Evolutionary conservation across 176 grass and related monocot species (phyloP).

Genomic region (Juncus inflexus): DNA sequence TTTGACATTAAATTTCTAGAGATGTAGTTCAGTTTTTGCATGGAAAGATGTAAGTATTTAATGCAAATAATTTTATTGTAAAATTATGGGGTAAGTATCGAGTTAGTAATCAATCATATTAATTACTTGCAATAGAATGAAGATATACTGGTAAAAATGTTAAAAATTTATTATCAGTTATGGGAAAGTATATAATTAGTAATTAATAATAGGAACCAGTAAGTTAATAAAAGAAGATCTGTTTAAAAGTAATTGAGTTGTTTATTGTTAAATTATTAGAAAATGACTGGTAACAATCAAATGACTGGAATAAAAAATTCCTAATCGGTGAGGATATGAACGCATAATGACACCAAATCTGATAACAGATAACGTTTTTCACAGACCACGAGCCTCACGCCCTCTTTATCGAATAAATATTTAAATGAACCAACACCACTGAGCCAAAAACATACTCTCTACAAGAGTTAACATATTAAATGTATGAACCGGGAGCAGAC

Average conservation of each 20-base stretch:
- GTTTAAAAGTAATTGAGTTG: neutral
- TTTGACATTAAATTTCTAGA: too few species aligned
- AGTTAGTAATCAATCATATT: too few species aligned
- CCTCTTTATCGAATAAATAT: neutral
- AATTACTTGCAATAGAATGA: neutral
- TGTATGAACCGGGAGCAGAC: neutral
- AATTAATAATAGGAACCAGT: neutral
- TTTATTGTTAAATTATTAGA: neutral
- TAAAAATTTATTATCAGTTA: neutral
- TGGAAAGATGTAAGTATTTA: too few species aligned
- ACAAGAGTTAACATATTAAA: neutral
- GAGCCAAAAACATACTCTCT: neutral
- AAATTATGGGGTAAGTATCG: too few species aligned
- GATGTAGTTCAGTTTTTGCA: too few species aligned
- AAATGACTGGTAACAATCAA: neutral
- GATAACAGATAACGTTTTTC: conserved; percentile 8
- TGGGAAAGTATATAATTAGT: neutral
- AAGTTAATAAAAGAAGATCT: neutral
- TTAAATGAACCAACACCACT: conserved; percentile 2
- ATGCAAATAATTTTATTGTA: too few species aligned
- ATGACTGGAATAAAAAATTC: neutral
- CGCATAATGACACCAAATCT: neutral
- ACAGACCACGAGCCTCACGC: conserved; percentile 20
- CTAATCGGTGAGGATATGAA: neutral
- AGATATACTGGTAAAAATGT: neutral